These are phyloP conservation scores for Sporisorium scitamineum DNA, from an alignment of 1,284 basidiomycete genomes.

Conservation along the genomic window DNA sequence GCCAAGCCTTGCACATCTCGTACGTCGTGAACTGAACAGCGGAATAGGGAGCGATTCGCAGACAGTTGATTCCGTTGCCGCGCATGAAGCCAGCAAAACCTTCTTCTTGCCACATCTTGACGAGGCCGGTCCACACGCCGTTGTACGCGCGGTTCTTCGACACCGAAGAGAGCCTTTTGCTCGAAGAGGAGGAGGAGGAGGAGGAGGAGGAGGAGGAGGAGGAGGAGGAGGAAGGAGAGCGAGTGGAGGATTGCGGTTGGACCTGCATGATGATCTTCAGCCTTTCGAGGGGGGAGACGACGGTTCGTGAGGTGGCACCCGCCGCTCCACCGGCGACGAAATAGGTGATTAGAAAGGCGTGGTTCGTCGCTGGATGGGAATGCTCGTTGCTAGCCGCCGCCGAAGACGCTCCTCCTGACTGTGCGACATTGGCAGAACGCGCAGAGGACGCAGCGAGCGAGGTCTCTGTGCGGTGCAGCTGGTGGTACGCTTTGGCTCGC, in stretches of 20 bases:
- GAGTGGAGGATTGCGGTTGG: slow-evolving; percentile 50
- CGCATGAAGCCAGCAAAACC: slow-evolving; percentile 92
- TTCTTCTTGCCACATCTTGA: slow-evolving; percentile 87
- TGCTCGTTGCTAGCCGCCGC: neutral
- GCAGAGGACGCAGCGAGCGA: neutral
- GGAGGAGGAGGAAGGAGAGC: neutral
- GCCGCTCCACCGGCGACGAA: slow-evolving; percentile 79
- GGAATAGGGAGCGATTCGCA: slow-evolving; percentile 82
- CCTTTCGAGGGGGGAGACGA: slow-evolving; percentile 89
- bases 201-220: neutral
- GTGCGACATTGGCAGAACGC: neutral
- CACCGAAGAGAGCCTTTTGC: slow-evolving; percentile 1
- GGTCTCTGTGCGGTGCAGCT: slow-evolving; percentile 16
- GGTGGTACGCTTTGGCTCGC: slow-evolving; percentile 28
- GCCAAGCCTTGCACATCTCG: slow-evolving; percentile 82
- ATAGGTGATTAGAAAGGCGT: slow-evolving; percentile 57
- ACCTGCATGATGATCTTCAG: slow-evolving; percentile 90
- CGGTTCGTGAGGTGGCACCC: slow-evolving; percentile 80
- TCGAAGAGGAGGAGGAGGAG: neutral
- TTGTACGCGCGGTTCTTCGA: slow-evolving; percentile 58
- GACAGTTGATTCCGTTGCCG: slow-evolving; percentile 85
- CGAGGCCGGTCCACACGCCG: slow-evolving; percentile 62
- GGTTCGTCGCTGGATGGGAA: slow-evolving; percentile 22
- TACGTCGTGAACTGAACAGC: slow-evolving; percentile 91
- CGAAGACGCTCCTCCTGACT: neutral